Percentiles rank a stretch among this genome's conserved stretches.
These are phyloP conservation scores for Myriosclerotinia scirpicola DNA, from an alignment of 2,329 filamentous ascomycete genomes.

Conservation along the genomic window DNA sequence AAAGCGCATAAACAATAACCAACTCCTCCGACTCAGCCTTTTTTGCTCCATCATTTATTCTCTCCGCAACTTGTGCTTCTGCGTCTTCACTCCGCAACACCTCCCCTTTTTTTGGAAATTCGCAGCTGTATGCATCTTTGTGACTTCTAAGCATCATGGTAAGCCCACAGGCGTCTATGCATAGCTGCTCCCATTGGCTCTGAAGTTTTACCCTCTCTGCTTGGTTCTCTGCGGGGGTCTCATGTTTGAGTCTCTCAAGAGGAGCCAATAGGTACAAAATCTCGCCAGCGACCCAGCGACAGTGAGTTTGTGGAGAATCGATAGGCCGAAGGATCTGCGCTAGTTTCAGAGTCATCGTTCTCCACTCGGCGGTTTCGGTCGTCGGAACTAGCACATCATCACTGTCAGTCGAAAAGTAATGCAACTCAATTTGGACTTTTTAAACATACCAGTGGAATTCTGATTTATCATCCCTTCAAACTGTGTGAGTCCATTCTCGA, in stretches of 20 bases:
- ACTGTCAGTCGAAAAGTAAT: too few species aligned
- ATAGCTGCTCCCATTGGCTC: neutral
- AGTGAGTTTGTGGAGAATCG: too few species aligned
- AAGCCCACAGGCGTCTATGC: neutral
- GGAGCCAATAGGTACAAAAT: too few species aligned
- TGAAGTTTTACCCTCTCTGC: neutral
- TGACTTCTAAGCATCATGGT: neutral
- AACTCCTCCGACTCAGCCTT: neutral
- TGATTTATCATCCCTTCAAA: neutral
- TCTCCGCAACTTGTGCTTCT: neutral
- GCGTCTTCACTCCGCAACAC: neutral
- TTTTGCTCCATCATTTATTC: neutral
- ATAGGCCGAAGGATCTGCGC: too few species aligned
- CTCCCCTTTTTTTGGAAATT: neutral
- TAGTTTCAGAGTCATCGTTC: too few species aligned
- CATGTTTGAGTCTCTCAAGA: too few species aligned
- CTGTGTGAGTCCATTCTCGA: neutral
- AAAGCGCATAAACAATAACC: neutral
- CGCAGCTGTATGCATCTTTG: slow-evolving; percentile 13
- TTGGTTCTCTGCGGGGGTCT: too few species aligned
- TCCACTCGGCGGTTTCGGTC: too few species aligned
- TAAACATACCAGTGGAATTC: neutral
- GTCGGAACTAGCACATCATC: too few species aligned
- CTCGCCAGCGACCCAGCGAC: too few species aligned
- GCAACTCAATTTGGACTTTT: too few species aligned